Evolutionary conservation across 2,329 filamentous ascomycete genomes (phyloP).

Genomic region (Scolecobasidium constrictum): DNA sequence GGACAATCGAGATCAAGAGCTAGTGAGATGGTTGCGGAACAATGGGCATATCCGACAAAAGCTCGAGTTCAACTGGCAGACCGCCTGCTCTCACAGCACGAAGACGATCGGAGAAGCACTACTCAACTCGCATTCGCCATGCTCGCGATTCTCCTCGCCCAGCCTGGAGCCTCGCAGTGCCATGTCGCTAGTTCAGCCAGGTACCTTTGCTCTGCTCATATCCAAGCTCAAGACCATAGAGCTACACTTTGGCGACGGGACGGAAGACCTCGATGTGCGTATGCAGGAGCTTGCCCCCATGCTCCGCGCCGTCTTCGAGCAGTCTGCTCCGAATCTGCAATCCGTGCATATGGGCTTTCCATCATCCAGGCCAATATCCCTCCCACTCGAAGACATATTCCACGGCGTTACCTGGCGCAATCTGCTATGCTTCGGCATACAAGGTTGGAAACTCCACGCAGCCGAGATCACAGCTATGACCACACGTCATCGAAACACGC

Average conservation of each 20-base stretch:
- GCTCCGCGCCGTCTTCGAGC: conserved; percentile 47
- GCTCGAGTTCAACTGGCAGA: conserved; percentile 47
- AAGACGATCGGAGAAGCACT: conserved; percentile 48
- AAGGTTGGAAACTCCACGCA: conserved; percentile 50
- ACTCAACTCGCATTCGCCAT: conserved; percentile 43
- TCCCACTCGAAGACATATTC: conserved; percentile 51
- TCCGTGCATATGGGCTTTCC: conserved; percentile 56
- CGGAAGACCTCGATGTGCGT: conserved; percentile 45
- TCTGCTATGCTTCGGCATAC: conserved; percentile 52
- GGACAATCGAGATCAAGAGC: conserved; percentile 45
- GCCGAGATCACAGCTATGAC: conserved; percentile 50
- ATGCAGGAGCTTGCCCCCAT: conserved; percentile 47
- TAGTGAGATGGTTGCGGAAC: conserved; percentile 39
- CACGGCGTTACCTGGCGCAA: conserved; percentile 51
- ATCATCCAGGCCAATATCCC: conserved; percentile 41
- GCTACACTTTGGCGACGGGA: conserved; percentile 50
- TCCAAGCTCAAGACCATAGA: conserved; percentile 51
- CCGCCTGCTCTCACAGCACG: conserved; percentile 51
- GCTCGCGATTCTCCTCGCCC: conserved; percentile 50
- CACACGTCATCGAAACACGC: conserved; percentile 41
- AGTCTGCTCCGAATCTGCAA: conserved; percentile 45
- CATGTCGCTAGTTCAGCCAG: conserved; percentile 36
- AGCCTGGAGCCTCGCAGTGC: conserved; percentile 52
- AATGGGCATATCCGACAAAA: conserved; percentile 26
- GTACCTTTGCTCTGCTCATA: conserved; percentile 40